A percentile compares a stretch with the other conserved stretches of the same genome.
phyloP scores from a whole-genome alignment of 2,329 filamentous ascomycete genomes.

The Penicillium sp. region DNA sequence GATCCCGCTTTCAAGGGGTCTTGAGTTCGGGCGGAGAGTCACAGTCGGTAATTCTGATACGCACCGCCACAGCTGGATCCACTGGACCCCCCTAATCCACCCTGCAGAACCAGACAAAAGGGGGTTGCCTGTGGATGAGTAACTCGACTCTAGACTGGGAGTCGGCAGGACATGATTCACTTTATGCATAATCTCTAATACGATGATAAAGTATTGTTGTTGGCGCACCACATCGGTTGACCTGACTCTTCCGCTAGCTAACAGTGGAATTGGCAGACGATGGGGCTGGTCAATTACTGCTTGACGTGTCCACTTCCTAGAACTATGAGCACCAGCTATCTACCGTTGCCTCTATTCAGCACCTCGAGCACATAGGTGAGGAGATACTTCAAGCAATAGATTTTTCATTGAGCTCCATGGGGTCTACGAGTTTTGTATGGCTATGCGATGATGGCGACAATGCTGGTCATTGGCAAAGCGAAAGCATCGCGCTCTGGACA shows the following conservation, averaged over 20 bases:
- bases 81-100: slow-evolving; percentile 18
- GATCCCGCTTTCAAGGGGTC: not conserved
- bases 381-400: not conserved
- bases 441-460: not conserved
- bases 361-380: not conserved
- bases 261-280: not conserved
- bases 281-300: too few relatives aligned
- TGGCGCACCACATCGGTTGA: too few relatives aligned
- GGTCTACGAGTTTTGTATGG: not conserved
- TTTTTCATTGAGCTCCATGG: not conserved
- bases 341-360: not conserved
- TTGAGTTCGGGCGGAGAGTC: not conserved
- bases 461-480: not conserved
- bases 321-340: not conserved
- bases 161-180: not conserved
- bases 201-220: not conserved
- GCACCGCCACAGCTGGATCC: slow-evolving; percentile 25
- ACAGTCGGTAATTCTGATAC: slow-evolving; percentile 18
- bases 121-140: slow-evolving; percentile 13
- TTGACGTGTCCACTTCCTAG: not conserved
- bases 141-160: not conserved
- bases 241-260: too few relatives aligned
- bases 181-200: too few relatives aligned
- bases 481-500: not conserved
- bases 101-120: slow-evolving; percentile 16